Conservation (phyloP, 2,329 filamentous ascomycete species). For the Neofusicoccum laricinum region DNA sequence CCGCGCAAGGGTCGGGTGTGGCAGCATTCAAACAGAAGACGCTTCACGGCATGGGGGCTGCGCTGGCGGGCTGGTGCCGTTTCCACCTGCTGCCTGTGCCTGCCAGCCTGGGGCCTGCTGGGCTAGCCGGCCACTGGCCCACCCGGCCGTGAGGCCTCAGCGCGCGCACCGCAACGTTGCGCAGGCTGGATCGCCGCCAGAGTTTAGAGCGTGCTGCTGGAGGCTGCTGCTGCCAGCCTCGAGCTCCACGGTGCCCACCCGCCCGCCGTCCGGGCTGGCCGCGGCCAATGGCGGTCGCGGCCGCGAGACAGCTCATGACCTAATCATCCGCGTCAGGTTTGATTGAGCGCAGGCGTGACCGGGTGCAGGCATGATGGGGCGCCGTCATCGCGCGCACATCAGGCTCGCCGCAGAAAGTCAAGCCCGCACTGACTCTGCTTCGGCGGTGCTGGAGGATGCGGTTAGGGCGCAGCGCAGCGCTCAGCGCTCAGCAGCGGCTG, state of each 20-base stretch:
- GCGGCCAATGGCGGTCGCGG: background rate
- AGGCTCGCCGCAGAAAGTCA: slow-evolving; percentile 12
- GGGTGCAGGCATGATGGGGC: slow-evolving; percentile 9
- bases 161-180: background rate
- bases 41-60: slow-evolving; percentile 6
- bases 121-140: background rate
- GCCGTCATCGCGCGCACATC: slow-evolving; percentile 6
- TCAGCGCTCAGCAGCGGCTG: slow-evolving; percentile 1
- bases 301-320: slow-evolving; percentile 10
- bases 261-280: background rate
- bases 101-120: background rate
- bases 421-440: slow-evolving; percentile 14
- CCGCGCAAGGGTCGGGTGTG: slow-evolving; percentile 13
- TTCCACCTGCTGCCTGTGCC: background rate
- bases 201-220: slow-evolving; percentile 5
- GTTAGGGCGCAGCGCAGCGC: slow-evolving; percentile 14
- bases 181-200: slow-evolving; percentile 8
- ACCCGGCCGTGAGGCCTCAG: background rate
- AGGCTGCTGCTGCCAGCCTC: background rate
- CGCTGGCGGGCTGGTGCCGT: background rate
- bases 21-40: slow-evolving; percentile 9
- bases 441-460: slow-evolving; percentile 13
- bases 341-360: slow-evolving; percentile 11
- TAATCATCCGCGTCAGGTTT: slow-evolving; percentile 8
- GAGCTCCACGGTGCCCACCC: slow-evolving; percentile 8